Conservation (phyloP, 176 grass and related monocot genomes). For the Eremochloa ophiuroides region DNA sequence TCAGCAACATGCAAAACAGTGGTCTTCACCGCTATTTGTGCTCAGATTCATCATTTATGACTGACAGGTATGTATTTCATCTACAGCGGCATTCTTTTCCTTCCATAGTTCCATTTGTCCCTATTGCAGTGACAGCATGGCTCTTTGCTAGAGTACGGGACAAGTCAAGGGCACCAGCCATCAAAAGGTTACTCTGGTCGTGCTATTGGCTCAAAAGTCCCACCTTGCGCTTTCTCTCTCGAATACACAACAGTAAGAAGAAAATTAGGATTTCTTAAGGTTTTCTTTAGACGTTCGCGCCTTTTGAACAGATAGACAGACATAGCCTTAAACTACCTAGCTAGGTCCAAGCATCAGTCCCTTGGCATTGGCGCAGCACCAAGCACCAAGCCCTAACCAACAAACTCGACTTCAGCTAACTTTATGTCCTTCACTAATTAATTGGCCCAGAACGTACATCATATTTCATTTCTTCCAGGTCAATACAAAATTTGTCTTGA, state of each 20-base stretch:
- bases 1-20: conserved; percentile 3
- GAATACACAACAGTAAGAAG: neutral
- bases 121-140: neutral
- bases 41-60: neutral
- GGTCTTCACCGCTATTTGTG: neutral
- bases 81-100: neutral
- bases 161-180: neutral
- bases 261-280: neutral
- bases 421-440: neutral
- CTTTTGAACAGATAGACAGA: neutral
- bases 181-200: neutral
- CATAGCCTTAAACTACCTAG: neutral
- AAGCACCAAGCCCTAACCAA: neutral
- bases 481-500: neutral
- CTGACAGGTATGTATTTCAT: neutral
- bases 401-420: neutral
- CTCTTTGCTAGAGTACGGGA: neutral
- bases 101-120: neutral
- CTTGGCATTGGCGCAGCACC: neutral
- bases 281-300: neutral
- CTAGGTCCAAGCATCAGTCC: neutral
- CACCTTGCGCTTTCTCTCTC: neutral
- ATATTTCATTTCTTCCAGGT: neutral
- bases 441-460: neutral
- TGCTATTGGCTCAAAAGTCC: neutral